Conservation (phyloP, 768 basidiomycete genomes). For the Leccinum boreale region DNA sequence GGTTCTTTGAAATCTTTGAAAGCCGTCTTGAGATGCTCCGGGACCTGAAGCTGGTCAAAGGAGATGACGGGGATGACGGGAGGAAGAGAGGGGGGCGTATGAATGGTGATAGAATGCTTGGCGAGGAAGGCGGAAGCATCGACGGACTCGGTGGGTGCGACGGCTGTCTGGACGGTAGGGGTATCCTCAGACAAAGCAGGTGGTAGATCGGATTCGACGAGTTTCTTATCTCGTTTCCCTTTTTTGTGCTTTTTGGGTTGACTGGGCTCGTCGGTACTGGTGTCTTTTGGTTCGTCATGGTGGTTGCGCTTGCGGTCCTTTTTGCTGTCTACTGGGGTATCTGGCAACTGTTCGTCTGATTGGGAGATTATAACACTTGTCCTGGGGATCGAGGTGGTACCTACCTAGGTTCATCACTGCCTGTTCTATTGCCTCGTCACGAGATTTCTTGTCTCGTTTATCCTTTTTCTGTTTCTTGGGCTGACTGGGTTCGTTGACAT, state of each 20-base stretch:
- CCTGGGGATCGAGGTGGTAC: not conserved
- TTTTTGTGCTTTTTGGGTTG: constrained; percentile 27
- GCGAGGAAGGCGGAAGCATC: constrained; percentile 64
- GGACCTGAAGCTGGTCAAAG: constrained; percentile 72
- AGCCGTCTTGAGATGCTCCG: constrained; percentile 54
- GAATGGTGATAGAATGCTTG: constrained; percentile 73
- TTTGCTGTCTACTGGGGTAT: constrained; percentile 10
- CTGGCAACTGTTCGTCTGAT: not conserved
- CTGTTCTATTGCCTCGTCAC: not conserved
- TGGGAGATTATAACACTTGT: not conserved
- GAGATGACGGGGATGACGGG: constrained; percentile 63
- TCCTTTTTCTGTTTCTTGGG: not conserved
- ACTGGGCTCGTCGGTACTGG: constrained; percentile 4
- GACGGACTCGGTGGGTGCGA: constrained; percentile 11
- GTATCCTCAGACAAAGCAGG: constrained; percentile 2
- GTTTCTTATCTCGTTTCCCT: constrained; percentile 17
- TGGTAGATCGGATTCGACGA: constrained; percentile 1
- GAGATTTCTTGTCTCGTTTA: not conserved
- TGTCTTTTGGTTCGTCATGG: not conserved
- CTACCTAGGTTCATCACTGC: constrained; percentile 1
- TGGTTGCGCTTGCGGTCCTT: constrained; percentile 28
- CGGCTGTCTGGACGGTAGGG: constrained; percentile 19
- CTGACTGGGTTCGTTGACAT: not conserved
- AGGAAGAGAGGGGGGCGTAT: constrained; percentile 44
- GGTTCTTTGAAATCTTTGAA: constrained; percentile 79